These are phyloP conservation scores for Dacryopinax primogenitus DNA, from an alignment of 768 basidiomycete species.

Conservation along the genomic window DNA sequence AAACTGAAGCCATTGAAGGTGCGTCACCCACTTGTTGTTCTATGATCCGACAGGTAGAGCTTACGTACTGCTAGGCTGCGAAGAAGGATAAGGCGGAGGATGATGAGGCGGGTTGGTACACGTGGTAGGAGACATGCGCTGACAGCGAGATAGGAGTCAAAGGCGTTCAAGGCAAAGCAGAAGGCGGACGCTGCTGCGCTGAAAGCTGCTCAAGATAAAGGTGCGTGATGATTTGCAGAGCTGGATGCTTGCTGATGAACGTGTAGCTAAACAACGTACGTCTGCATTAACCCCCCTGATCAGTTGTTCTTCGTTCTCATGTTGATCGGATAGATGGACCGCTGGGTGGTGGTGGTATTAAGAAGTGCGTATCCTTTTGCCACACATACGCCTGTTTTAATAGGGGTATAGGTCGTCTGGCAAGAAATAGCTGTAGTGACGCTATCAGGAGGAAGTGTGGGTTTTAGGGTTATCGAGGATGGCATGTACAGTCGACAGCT, in stretches of 20 bases:
- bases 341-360: constrained; percentile 57
- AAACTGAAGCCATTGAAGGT: constrained; percentile 84
- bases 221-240: constrained; percentile 29
- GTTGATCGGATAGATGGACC: constrained; percentile 41
- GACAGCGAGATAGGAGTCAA: constrained; percentile 44
- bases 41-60: background rate
- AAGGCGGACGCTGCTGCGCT: constrained; percentile 60
- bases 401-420: background rate
- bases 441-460: too few relatives aligned
- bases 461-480: background rate
- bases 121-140: background rate
- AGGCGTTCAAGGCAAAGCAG: constrained; percentile 61
- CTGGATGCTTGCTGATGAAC: background rate
- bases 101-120: constrained; percentile 16
- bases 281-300: background rate
- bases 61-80: constrained; percentile 44
- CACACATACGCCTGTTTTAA: background rate
- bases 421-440: constrained; percentile 3
- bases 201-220: constrained; percentile 61
- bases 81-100: constrained; percentile 71
- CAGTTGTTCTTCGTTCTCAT: background rate
- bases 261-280: constrained; percentile 3
- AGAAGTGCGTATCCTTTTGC: constrained; percentile 49
- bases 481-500: too few relatives aligned
- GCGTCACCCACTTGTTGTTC: background rate